Evolutionary conservation across 176 grass and related monocot genomes (phyloP).

Genomic region (Poa annua): DNA sequence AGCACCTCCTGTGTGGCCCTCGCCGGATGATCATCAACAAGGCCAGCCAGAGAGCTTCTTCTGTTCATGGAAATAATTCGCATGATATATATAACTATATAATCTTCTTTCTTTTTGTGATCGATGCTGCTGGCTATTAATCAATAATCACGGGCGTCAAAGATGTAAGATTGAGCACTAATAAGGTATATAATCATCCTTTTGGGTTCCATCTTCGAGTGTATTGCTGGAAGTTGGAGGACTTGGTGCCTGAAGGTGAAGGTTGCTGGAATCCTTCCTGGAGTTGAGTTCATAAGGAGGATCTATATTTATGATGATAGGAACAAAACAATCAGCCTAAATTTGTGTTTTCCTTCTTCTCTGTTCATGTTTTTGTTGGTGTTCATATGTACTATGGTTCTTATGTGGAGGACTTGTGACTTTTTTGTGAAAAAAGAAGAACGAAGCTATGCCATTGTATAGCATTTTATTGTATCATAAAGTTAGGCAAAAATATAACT

Average conservation of each 20-base stretch:
- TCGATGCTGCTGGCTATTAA: conserved; percentile 41
- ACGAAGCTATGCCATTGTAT: conserved; percentile 56
- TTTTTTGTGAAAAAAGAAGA: conserved; percentile 25
- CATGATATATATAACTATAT: conserved; percentile 46
- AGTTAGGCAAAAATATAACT: conserved; percentile 21
- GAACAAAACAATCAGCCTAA: conserved; percentile 32
- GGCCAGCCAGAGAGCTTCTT: conserved; percentile 19
- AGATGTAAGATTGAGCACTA: conserved; percentile 43
- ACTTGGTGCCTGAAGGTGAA: conserved; percentile 46
- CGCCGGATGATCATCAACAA: conserved; percentile 27
- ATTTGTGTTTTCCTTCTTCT: conserved; percentile 7
- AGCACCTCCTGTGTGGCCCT: conserved; percentile 52
- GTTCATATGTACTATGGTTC: conserved; percentile 34
- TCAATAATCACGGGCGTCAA: conserved; percentile 39
- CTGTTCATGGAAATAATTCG: conserved; percentile 26
- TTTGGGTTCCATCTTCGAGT: conserved; percentile 45
- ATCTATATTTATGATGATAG: conserved; percentile 35
- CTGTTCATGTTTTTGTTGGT: conserved; percentile 2
- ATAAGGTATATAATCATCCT: conserved; percentile 49
- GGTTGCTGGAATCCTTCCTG: conserved; percentile 53
- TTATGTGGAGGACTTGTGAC: conserved; percentile 14
- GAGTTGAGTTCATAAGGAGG: conserved; percentile 55
- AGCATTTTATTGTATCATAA: conserved; percentile 38
- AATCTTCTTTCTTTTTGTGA: conserved; percentile 25
- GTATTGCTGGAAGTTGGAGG: conserved; percentile 53